These are phyloP conservation scores for Candida saitoana DNA, from an alignment of 805 yeast species.

Conservation along the genomic window DNA sequence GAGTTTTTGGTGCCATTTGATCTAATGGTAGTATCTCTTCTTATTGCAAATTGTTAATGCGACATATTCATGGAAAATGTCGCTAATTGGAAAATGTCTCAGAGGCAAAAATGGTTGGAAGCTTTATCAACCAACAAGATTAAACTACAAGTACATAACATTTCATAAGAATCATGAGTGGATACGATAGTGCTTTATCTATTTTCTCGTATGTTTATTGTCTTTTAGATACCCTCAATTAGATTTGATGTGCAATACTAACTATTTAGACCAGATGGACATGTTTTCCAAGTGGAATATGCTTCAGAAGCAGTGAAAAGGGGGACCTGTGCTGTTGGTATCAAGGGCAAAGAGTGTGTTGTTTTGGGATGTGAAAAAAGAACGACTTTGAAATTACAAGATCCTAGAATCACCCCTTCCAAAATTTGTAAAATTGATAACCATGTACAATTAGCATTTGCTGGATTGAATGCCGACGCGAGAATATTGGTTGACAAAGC, in stretches of 20 bases:
- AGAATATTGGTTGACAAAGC: conserved; percentile 92
- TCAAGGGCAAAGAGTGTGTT: conserved; percentile 83
- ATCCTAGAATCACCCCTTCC: conserved; percentile 92
- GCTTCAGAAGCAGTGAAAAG: conserved; percentile 97
- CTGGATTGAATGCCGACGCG: conserved; percentile 98
- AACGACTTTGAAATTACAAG: conserved; percentile 91
- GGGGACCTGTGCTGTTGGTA: conserved; percentile 98
- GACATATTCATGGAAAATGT: conserved; percentile 1
- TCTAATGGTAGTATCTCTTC: too few species aligned
- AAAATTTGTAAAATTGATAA: conserved; percentile 89
- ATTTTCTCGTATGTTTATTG: conserved; percentile 78
- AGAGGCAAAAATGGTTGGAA: conserved; percentile 4
- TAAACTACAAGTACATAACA: too few species aligned
- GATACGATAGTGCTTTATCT: conserved; percentile 98
- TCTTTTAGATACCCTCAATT: neutral
- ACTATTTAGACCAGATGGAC: conserved; percentile 89
- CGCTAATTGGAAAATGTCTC: conserved; percentile 2
- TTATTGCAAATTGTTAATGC: neutral
- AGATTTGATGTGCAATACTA: conserved; percentile 13
- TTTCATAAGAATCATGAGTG: conserved; percentile 71
- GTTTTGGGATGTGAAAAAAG: conserved; percentile 96
- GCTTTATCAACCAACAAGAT: too few species aligned
- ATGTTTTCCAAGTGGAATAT: conserved; percentile 97
- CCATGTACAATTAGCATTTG: conserved; percentile 89
- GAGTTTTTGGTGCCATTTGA: conserved; percentile 16